phyloP scores from a whole-genome alignment of 257 asterid species.

The Solanum pinnatisectum region DNA sequence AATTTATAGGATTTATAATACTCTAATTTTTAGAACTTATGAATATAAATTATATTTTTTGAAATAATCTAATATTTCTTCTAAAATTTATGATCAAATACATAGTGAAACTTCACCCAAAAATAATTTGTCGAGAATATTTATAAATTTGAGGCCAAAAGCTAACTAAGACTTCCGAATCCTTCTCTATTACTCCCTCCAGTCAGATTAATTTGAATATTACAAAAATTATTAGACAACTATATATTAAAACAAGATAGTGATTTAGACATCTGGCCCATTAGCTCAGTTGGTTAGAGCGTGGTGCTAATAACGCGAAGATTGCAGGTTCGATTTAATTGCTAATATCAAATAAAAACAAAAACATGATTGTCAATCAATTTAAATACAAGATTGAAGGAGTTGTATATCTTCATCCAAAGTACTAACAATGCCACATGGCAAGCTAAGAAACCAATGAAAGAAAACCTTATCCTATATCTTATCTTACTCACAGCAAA shows the following conservation, averaged over 20 bases:
- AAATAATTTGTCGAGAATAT: too few relatives aligned
- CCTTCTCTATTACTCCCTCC: neutral
- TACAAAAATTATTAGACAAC: neutral
- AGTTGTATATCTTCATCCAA: slow-evolving; percentile 24
- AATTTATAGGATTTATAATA: neutral
- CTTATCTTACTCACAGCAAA: slow-evolving; percentile 42
- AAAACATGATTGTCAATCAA: slow-evolving; percentile 3
- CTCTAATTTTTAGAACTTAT: too few relatives aligned
- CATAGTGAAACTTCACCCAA: too few relatives aligned
- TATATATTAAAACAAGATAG: accelerated
- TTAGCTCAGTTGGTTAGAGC: slow-evolving; percentile 20
- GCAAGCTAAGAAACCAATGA: slow-evolving; percentile 33
- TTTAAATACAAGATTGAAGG: slow-evolving; percentile 2
- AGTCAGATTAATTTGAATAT: neutral
- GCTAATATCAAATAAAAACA: neutral
- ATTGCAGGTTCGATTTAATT: neutral
- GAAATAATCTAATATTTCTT: too few relatives aligned
- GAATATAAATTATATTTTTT: too few relatives aligned
- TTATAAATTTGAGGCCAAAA: too few relatives aligned
- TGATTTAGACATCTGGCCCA: accelerated
- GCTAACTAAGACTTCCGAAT: too few relatives aligned
- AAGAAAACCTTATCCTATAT: slow-evolving; percentile 56
- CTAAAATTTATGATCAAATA: too few relatives aligned
- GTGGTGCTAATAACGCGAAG: slow-evolving; percentile 18
- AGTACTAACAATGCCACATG: slow-evolving; percentile 32